Percentiles rank a stretch among this genome's conserved stretches.
Evolutionary conservation across 441 rosid genomes (phyloP).

Genomic region (Isatis lusitanica): DNA sequence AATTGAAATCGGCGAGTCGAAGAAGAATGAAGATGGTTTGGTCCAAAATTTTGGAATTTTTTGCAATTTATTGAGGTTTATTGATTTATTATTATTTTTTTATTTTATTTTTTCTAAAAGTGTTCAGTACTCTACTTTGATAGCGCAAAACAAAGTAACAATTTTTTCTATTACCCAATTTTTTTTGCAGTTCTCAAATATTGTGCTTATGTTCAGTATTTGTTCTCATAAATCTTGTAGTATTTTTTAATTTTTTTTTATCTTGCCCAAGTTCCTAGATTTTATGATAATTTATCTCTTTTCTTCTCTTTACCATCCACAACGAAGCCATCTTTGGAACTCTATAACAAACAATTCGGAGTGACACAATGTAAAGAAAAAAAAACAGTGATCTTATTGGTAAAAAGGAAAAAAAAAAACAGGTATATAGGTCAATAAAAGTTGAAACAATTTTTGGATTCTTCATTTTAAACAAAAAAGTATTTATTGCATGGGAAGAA

Average conservation of each 20-base stretch:
- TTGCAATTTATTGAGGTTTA: background rate
- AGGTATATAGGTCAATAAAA: background rate
- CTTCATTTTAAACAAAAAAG: background rate
- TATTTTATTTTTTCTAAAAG: background rate
- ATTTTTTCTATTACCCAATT: background rate
- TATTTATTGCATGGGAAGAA: background rate
- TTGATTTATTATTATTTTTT: background rate
- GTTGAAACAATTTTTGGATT: background rate
- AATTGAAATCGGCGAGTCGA: constrained; percentile 4
- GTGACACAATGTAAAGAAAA: background rate
- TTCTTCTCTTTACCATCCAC: background rate
- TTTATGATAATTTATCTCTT: background rate
- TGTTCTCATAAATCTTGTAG: background rate
- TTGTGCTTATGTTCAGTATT: background rate
- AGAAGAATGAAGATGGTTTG: constrained; percentile 2
- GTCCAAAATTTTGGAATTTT: background rate
- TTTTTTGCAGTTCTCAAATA: background rate
- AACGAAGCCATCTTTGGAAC: background rate
- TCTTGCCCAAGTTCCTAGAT: background rate
- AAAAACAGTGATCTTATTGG: background rate
- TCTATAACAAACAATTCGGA: background rate
- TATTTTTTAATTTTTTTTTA: background rate
- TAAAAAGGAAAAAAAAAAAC: background rate
- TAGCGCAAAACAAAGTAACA: background rate
- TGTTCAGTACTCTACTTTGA: background rate